Base-by-base conservation (phyloP, 2,329 filamentous ascomycete genomes). In the Hysterium pulicare region DNA sequence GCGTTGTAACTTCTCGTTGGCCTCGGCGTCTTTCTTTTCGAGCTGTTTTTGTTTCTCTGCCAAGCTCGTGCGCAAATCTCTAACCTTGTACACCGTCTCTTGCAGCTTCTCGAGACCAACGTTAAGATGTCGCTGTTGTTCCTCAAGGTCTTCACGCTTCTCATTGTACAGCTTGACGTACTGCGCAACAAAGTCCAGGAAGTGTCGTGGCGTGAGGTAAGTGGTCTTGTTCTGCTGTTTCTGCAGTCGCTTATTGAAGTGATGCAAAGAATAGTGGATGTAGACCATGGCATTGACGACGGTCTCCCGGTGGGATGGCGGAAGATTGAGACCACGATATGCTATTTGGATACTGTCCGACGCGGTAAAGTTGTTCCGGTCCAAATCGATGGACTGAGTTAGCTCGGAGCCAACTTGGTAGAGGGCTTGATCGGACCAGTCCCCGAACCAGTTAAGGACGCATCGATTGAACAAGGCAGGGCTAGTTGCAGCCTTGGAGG, bases 241-340 rank as follows among this genome's bases (percentile, higher is more conserved):
- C 49, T 86, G 80, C 19, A 98, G 75, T 58, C 89, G 90, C 53
- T 79, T 75, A 62, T 98, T 98, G 77, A 96, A 94, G 38, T 81
- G 79, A 49, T 91, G 88, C 37, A 98, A 73, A 2, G 93, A 98
- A 71, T 97, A 90, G 63, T 99, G 93, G 16, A 98, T 91, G 61
- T 95, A 94, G 2, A 99, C 94, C 93, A 99, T 98, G 0, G 90
- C 87, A 65, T 99, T 99, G 67, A 98, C 81, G 35, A 99, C 84
- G 3, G 90, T 82, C 66, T 96, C 90, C 49, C 93, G 83, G 66
- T 98, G 91, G 41, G 86, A 87, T 7, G 91, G 87, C 17, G 93
- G 94, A 41, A 97, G 75, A 46, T 71, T 78, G 41, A 98, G 81
- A 33, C 87, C 87, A 41, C 89, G 84, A 65, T 95, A 98, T 7